These are phyloP conservation scores for Zymoseptoria tritici DNA, from an alignment of 2,329 filamentous ascomycete genomes.

Conservation along the genomic window DNA sequence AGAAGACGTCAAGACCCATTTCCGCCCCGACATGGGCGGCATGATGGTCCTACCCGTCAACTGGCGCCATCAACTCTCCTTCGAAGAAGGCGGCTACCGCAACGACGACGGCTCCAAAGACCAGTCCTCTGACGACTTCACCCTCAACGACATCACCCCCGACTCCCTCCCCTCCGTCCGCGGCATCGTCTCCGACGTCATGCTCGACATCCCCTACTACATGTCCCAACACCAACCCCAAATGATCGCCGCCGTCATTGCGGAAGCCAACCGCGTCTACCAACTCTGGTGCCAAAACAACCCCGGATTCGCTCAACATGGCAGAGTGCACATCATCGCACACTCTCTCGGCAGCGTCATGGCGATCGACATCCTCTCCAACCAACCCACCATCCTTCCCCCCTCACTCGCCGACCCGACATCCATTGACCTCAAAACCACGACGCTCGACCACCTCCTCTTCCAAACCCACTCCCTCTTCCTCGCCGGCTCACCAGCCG, in stretches of 20 bases:
- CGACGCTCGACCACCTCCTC: constrained; percentile 57
- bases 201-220: constrained; percentile 98
- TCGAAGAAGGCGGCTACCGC: constrained; percentile 65
- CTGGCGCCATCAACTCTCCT: constrained; percentile 81
- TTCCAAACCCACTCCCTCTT: constrained; percentile 90
- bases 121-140: constrained; percentile 46
- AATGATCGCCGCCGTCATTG: constrained; percentile 83
- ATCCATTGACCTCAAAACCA: constrained; percentile 15
- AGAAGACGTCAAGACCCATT: constrained; percentile 63
- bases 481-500: constrained; percentile 80
- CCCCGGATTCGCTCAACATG: constrained; percentile 66
- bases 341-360: constrained; percentile 94
- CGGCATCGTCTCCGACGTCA: constrained; percentile 90
- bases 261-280: constrained; percentile 93
- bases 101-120: constrained; percentile 43
- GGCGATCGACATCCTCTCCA: constrained; percentile 83
- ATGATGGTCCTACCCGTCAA: constrained; percentile 94
- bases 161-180: constrained; percentile 82
- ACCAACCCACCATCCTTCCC: constrained; percentile 70
- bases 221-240: constrained; percentile 92
- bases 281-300: constrained; percentile 92
- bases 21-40: constrained; percentile 72
- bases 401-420: constrained; percentile 28
- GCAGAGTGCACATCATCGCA: constrained; percentile 83
- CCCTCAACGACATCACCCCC: constrained; percentile 84